Conservation (phyloP, 108 stramenopile genomes). For the Pseudonitzschia multistriata region DNA sequence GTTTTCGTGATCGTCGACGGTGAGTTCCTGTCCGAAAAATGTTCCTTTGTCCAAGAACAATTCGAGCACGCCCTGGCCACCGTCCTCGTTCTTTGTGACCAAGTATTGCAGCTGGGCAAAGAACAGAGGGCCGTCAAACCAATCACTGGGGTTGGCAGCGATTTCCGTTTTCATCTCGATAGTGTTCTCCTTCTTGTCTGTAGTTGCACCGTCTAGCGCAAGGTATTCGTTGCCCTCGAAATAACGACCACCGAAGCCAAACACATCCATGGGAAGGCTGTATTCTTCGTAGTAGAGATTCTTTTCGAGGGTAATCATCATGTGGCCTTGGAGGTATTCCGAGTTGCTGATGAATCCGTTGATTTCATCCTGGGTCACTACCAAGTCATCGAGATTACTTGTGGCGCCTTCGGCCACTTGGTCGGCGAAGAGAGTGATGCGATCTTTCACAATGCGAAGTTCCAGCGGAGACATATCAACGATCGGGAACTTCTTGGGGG, state of each 20-base stretch:
- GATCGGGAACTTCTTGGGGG: slow-evolving; percentile 18
- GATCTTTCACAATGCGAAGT: slow-evolving; percentile 15
- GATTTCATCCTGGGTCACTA: slow-evolving; percentile 29
- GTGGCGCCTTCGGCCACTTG: neutral
- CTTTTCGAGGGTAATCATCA: slow-evolving; percentile 15
- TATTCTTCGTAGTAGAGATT: slow-evolving; percentile 11
- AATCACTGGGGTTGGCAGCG: slow-evolving; percentile 9
- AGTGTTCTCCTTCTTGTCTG: neutral
- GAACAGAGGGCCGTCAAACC: slow-evolving; percentile 18
- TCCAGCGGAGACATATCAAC: slow-evolving; percentile 20
- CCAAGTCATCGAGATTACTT: slow-evolving; percentile 15
- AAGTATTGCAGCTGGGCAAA: slow-evolving; percentile 18
- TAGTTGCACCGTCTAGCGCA: neutral
- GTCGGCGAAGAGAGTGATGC: slow-evolving; percentile 13
- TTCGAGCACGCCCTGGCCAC: slow-evolving; percentile 2
- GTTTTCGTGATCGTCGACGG: slow-evolving; percentile 27
- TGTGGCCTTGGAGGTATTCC: slow-evolving; percentile 29
- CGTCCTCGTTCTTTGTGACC: slow-evolving; percentile 10
- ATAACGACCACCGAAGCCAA: slow-evolving; percentile 33
- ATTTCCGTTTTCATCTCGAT: slow-evolving; percentile 19
- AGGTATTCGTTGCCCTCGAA: slow-evolving; percentile 19
- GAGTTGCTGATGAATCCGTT: slow-evolving; percentile 31
- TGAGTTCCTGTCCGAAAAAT: slow-evolving; percentile 22
- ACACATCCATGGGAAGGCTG: slow-evolving; percentile 17
- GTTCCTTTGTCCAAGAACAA: slow-evolving; percentile 17